phyloP scores from a whole-genome alignment of 345 rosid genomes.

The Rhodamnia rubescens region DNA sequence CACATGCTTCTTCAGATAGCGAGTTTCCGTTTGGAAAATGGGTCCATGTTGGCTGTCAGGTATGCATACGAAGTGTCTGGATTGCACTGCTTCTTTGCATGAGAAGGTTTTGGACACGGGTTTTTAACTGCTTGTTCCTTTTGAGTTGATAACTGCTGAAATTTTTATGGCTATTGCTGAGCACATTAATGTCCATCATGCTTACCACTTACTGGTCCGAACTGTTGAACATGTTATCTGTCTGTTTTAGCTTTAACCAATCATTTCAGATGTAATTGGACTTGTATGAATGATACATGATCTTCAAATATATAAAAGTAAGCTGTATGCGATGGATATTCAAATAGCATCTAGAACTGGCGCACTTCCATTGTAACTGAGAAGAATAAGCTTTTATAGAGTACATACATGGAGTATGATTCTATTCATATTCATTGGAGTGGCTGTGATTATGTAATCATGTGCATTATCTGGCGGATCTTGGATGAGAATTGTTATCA shows the following conservation, averaged over 20 bases:
- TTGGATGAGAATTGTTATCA: background rate
- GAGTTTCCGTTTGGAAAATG: conserved; percentile 52
- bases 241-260: background rate
- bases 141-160: background rate
- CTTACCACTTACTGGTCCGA: background rate
- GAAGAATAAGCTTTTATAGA: background rate
- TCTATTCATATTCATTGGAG: background rate
- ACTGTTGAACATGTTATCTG: background rate
- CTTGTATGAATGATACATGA: background rate
- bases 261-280: background rate
- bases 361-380: background rate
- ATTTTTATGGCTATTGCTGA: background rate
- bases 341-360: background rate
- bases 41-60: conserved; percentile 78
- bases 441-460: background rate
- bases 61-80: background rate
- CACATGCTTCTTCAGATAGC: conserved; percentile 19
- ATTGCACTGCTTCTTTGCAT: background rate
- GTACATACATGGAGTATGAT: background rate
- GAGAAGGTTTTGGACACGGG: background rate
- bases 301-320: background rate
- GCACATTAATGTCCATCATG: background rate
- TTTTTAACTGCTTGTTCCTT: background rate
- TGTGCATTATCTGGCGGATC: background rate
- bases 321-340: background rate